A percentile compares a stretch with the other conserved stretches of the same genome.
phyloP scores from a whole-genome alignment of 2,329 filamentous ascomycete genomes.

The Phyllosticta citriasiana region DNA sequence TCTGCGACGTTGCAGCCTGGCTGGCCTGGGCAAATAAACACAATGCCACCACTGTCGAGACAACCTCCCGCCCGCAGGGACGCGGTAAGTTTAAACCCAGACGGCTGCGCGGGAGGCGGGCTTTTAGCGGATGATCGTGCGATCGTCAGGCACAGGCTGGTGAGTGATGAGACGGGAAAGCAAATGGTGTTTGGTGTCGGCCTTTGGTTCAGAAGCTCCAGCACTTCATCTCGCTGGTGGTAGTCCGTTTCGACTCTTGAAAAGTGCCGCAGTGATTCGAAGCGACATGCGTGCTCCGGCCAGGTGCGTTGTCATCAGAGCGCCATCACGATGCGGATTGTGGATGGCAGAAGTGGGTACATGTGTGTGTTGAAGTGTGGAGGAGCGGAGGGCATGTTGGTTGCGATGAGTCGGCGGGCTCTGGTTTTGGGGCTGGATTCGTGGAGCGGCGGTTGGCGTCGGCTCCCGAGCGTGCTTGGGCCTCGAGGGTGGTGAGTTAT shows the following conservation, averaged over 20 bases:
- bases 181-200: not conserved
- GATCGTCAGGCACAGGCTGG: slow-evolving; percentile 7
- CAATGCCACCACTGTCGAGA: no score
- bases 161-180: not conserved
- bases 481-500: not conserved
- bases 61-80: no score
- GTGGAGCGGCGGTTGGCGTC: not conserved
- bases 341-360: not conserved
- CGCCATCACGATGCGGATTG: no score
- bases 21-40: no score
- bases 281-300: no score
- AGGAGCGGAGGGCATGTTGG: not conserved
- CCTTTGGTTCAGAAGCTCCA: not conserved
- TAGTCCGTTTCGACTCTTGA: no score
- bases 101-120: not conserved
- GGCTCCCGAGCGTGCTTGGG: not conserved
- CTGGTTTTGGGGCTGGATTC: no score
- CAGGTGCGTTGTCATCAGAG: no score
- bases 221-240: not conserved
- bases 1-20: no score
- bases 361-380: not conserved
- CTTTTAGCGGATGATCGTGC: slow-evolving; percentile 6
- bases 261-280: no score
- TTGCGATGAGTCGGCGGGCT: no score
- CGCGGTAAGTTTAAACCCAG: not conserved